These are phyloP conservation scores for Talaromyces pinophilus DNA, from an alignment of 2,329 filamentous ascomycete genomes.

Conservation along the genomic window DNA sequence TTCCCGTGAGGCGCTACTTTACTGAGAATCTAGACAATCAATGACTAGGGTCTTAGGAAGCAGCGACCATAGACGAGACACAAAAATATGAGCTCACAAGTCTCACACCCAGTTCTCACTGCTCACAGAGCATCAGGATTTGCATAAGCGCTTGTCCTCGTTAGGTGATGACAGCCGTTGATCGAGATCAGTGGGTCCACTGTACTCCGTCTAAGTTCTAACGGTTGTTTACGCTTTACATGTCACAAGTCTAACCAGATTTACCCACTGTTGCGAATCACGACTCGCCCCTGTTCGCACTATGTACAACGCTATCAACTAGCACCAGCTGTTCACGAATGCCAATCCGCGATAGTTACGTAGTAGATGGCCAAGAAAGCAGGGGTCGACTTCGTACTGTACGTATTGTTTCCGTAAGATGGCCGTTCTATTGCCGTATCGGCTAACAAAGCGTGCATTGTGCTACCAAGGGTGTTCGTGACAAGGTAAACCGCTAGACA, in stretches of 20 bases:
- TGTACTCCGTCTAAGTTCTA: not conserved
- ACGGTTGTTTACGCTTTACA: slow-evolving; percentile 14
- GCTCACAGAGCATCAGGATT: slow-evolving; percentile 10
- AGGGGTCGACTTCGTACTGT: not conserved
- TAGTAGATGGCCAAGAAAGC: not conserved
- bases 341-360: not conserved
- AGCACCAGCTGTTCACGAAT: slow-evolving; percentile 1
- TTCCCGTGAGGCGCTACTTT: not conserved
- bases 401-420: slow-evolving; percentile 4
- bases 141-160: slow-evolving; percentile 13
- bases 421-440: not conserved
- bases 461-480: not conserved
- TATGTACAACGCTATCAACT: not conserved
- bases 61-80: not conserved
- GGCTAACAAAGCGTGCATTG: not conserved
- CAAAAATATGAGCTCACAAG: slow-evolving; percentile 14
- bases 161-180: slow-evolving; percentile 20
- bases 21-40: not conserved
- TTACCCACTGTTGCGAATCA: not conserved
- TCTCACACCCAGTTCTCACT: not conserved
- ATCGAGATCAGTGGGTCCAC: slow-evolving; percentile 20
- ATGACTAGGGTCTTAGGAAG: not conserved
- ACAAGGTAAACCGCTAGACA: not conserved
- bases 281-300: not conserved
- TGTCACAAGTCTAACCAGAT: not conserved